Percentiles rank a stretch among this genome's conserved stretches.
Evolutionary conservation across 768 basidiomycete genomes (phyloP).

Genomic region (Phlegmacium glaucopus): DNA sequence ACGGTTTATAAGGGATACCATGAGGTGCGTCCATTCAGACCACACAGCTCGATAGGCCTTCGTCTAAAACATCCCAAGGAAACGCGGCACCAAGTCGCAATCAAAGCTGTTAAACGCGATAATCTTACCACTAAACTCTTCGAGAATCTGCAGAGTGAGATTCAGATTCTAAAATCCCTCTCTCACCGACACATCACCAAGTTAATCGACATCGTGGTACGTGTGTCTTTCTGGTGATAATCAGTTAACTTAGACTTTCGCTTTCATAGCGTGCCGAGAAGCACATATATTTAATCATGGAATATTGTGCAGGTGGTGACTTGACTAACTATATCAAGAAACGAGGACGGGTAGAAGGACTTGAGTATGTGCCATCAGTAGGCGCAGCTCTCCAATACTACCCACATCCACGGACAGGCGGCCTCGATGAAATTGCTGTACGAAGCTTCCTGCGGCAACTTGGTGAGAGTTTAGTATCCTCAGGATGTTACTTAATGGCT

Average conservation of each 20-base stretch:
- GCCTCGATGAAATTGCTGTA: conserved; percentile 86
- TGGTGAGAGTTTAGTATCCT: conserved; percentile 40
- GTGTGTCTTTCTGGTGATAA: conserved; percentile 21
- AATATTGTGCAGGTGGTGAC: conserved; percentile 95
- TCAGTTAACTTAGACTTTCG: not conserved
- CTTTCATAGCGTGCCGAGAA: conserved; percentile 61
- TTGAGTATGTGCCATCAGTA: conserved; percentile 75
- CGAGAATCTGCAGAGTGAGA: conserved; percentile 98
- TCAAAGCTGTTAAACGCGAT: conserved; percentile 90
- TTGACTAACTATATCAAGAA: conserved; percentile 97
- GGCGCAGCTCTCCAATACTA: conserved; percentile 78
- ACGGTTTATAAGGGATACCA: conserved; percentile 95
- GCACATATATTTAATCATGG: conserved; percentile 94
- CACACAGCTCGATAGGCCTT: not conserved
- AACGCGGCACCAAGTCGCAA: conserved; percentile 76
- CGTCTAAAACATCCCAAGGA: conserved; percentile 42
- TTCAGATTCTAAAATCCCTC: conserved; percentile 91
- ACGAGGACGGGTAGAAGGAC: conserved; percentile 86
- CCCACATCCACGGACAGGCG: conserved; percentile 88
- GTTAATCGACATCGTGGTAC: conserved; percentile 88
- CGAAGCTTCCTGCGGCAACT: conserved; percentile 91
- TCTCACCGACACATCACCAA: conserved; percentile 92
- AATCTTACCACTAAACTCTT: conserved; percentile 89
- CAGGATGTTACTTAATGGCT: conserved; percentile 40
- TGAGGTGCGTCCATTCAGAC: conserved; percentile 49